Evolutionary conservation across 2,329 filamentous ascomycete species (phyloP).

Genomic region (Bipolaris sorokiniana): DNA sequence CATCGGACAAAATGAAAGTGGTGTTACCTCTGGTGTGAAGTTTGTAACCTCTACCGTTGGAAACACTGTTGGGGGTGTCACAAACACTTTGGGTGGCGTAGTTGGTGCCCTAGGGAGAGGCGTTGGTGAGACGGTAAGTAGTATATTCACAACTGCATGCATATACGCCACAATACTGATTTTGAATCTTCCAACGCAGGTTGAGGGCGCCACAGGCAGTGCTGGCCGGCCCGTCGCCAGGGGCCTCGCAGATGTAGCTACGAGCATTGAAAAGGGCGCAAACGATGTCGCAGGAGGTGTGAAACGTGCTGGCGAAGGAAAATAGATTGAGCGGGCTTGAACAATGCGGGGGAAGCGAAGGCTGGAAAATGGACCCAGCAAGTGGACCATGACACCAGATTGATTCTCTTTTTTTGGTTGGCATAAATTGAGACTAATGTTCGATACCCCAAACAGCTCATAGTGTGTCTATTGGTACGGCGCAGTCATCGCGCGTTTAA

Average conservation of each 20-base stretch:
- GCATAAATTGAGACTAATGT: neutral
- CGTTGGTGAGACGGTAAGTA: slow-evolving; percentile 50
- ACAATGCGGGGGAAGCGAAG: neutral
- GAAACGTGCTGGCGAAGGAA: slow-evolving; percentile 56
- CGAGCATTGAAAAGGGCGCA: slow-evolving; percentile 54
- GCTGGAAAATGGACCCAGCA: neutral
- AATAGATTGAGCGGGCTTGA: slow-evolving; percentile 31
- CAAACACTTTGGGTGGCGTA: slow-evolving; percentile 60
- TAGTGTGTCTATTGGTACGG: neutral
- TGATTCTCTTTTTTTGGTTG: neutral
- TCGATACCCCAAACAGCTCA: neutral
- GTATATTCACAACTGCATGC: neutral
- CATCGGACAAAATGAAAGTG: slow-evolving; percentile 49
- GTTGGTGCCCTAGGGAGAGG: slow-evolving; percentile 56
- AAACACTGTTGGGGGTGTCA: slow-evolving; percentile 61
- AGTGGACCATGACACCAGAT: neutral
- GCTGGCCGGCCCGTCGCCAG: slow-evolving; percentile 52
- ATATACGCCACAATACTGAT: slow-evolving; percentile 3
- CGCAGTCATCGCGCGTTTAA: neutral
- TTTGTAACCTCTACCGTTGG: slow-evolving; percentile 63
- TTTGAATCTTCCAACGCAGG: slow-evolving; percentile 1
- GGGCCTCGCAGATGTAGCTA: slow-evolving; percentile 51
- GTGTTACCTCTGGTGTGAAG: slow-evolving; percentile 59
- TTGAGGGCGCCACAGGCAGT: slow-evolving; percentile 55
- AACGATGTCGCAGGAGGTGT: slow-evolving; percentile 53